Conservation (phyloP, 768 basidiomycete species). For the Boletus sp. region DNA sequence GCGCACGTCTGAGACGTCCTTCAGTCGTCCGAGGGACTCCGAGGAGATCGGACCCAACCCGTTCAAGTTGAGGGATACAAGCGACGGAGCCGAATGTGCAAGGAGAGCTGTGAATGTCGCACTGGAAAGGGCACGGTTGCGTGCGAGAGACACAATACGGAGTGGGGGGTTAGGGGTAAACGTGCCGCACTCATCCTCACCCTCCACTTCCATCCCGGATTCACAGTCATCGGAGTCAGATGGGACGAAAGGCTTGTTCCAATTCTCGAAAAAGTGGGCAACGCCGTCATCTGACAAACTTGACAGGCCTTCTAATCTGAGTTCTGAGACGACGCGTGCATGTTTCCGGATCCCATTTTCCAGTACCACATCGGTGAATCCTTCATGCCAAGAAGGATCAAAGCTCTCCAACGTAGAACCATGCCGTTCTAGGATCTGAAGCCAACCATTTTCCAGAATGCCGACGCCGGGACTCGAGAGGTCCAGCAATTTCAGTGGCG, state of each 20-base stretch:
- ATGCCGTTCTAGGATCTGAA: slow-evolving; percentile 50
- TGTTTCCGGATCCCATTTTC: slow-evolving; percentile 54
- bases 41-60: slow-evolving; percentile 65
- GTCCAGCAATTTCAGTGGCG: slow-evolving; percentile 57
- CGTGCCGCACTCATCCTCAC: background rate
- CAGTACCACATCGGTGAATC: slow-evolving; percentile 60
- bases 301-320: slow-evolving; percentile 54
- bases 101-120: slow-evolving; percentile 62
- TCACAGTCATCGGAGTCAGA: slow-evolving; percentile 11
- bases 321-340: slow-evolving; percentile 43
- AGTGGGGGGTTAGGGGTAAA: slow-evolving; percentile 45
- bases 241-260: slow-evolving; percentile 32
- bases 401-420: slow-evolving; percentile 58
- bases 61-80: slow-evolving; percentile 69
- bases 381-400: slow-evolving; percentile 66
- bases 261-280: slow-evolving; percentile 60
- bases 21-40: slow-evolving; percentile 41
- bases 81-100: slow-evolving; percentile 55
- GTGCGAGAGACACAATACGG: slow-evolving; percentile 52
- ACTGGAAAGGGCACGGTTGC: slow-evolving; percentile 53
- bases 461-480: slow-evolving; percentile 59
- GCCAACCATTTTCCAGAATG: slow-evolving; percentile 52
- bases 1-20: slow-evolving; percentile 41
- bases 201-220: slow-evolving; percentile 21
- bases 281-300: slow-evolving; percentile 71